Percentiles rank a stretch among this genome's conserved stretches.
Evolutionary conservation across 805 yeast species (phyloP).

Genomic region (Wickerhamiella nectarea): DNA sequence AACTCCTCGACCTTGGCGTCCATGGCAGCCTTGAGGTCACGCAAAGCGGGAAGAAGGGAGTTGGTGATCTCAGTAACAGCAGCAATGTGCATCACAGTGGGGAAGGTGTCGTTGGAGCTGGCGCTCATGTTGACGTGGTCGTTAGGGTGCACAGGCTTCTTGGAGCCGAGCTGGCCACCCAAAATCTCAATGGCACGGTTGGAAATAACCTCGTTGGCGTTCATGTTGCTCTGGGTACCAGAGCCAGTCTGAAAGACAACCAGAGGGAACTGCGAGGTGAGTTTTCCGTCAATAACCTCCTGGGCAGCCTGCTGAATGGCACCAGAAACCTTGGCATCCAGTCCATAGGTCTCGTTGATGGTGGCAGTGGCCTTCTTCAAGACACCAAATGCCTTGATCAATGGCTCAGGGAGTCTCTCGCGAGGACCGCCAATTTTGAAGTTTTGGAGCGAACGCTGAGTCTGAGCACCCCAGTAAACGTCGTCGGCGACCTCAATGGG

Average conservation of each 20-base stretch:
- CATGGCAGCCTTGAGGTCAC: conserved; percentile 64
- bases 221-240: conserved; percentile 98
- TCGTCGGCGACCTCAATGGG: conserved; percentile 80
- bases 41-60: conserved; percentile 67
- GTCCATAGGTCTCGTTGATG: conserved; percentile 72
- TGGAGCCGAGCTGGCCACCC: conserved; percentile 87
- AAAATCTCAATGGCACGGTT: conserved; percentile 94
- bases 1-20: conserved; percentile 71
- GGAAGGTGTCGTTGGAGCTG: conserved; percentile 98
- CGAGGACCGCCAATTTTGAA: conserved; percentile 91
- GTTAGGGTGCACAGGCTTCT: conserved; percentile 92
- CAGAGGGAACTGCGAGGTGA: conserved; percentile 88
- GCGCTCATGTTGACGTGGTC: conserved; percentile 98
- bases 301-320: conserved; percentile 91
- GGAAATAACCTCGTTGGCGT: conserved; percentile 96
- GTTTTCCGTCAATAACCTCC: conserved; percentile 85
- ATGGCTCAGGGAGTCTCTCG: conserved; percentile 83
- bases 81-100: conserved; percentile 99
- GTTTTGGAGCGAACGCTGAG: conserved; percentile 77
- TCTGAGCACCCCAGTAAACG: conserved; percentile 97
- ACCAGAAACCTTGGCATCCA: conserved; percentile 68
- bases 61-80: conserved; percentile 79
- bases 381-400: conserved; percentile 83
- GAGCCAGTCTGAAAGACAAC: conserved; percentile 99
- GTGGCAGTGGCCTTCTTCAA: conserved; percentile 90